These are phyloP conservation scores for Pseudonitzschia pungens DNA, from an alignment of 108 stramenopile species.

Conservation along the genomic window DNA sequence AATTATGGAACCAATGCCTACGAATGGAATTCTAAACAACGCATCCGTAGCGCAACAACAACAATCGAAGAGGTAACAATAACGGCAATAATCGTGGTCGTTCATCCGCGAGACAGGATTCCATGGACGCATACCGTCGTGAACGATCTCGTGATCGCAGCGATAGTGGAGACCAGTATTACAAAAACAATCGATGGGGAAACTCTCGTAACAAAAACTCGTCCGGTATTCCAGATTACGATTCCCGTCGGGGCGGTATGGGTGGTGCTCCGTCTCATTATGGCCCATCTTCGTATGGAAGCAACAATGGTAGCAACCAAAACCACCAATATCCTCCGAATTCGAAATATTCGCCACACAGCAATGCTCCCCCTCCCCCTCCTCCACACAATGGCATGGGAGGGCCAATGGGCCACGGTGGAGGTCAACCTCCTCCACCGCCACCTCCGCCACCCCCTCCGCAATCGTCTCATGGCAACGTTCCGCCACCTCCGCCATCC, in stretches of 20 bases:
- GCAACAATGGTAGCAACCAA: conserved; percentile 13
- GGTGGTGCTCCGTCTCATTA: conserved; percentile 15
- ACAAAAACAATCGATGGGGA: neutral
- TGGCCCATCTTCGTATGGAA: conserved; percentile 15
- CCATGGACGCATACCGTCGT: conserved; percentile 30
- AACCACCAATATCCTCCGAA: conserved; percentile 3
- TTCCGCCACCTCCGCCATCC: conserved; percentile 10
- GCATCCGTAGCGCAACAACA: neutral
- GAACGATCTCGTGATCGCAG: conserved; percentile 37
- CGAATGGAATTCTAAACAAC: neutral
- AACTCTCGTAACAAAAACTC: neutral
- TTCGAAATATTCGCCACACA: neutral
- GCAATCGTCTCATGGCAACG: neutral
- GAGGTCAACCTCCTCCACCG: conserved; percentile 25
- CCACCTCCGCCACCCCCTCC: conserved; percentile 38
- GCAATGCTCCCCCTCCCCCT: conserved; percentile 9
- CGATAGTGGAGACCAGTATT: conserved; percentile 10
- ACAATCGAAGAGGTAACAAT: neutral
- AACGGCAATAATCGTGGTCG: conserved; percentile 8
- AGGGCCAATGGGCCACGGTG: conserved; percentile 6
- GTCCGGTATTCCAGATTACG: neutral
- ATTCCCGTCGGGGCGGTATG: neutral
- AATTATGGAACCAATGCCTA: neutral
- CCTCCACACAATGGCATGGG: neutral
- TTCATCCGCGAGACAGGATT: conserved; percentile 6